phyloP scores from a whole-genome alignment of 345 rosid genomes.

The Linum trigynum region DNA sequence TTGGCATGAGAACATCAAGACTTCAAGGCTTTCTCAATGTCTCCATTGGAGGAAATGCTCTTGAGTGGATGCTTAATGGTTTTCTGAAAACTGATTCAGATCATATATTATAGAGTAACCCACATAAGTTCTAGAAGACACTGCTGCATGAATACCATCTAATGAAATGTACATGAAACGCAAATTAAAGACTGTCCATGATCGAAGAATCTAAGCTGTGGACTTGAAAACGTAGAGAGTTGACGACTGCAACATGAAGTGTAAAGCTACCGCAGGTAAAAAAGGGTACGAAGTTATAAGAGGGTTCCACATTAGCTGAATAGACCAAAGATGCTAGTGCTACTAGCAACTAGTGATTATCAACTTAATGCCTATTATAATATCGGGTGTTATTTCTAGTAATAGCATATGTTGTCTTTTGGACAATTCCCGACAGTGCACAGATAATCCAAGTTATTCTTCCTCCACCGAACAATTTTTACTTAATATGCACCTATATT shows the following conservation, averaged over 20 bases:
- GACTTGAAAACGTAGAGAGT: neutral
- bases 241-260: neutral
- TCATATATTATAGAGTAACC: neutral
- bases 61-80: neutral
- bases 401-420: neutral
- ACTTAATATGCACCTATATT: no score
- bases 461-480: no score
- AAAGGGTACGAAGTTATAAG: neutral
- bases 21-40: constrained; percentile 19
- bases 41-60: constrained; percentile 12
- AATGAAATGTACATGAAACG: neutral
- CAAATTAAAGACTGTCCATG: neutral
- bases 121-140: neutral
- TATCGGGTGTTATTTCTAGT: neutral
- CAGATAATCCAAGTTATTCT: neutral
- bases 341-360: neutral
- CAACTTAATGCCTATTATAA: neutral
- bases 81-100: neutral
- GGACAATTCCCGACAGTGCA: neutral
- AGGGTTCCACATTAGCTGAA: neutral
- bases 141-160: neutral
- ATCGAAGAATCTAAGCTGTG: neutral
- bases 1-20: constrained; percentile 9
- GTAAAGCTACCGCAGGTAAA: neutral
- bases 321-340: neutral